Percentiles rank a stretch among this genome's conserved stretches.
Conservation (phyloP, 805 yeast genomes). For the Starmerella asiatica region DNA sequence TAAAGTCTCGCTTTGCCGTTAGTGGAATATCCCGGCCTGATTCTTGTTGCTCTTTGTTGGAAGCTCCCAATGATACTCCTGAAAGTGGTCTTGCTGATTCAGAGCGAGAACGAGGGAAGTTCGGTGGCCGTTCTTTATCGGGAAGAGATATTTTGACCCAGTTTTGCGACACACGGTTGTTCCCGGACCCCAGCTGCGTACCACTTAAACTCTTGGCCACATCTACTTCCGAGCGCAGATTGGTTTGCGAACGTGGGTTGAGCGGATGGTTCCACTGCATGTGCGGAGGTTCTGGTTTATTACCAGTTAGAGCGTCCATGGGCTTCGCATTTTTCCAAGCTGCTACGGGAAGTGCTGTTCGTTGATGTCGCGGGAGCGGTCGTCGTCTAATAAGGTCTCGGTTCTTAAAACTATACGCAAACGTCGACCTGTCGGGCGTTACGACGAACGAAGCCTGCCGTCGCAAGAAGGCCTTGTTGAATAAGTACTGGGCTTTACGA, state of each 20-base stretch:
- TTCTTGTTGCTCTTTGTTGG: too few species aligned
- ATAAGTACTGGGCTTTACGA: constrained; percentile 9
- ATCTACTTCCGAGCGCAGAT: not conserved
- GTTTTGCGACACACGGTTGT: not conserved
- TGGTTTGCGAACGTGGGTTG: not conserved
- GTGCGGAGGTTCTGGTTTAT: not conserved
- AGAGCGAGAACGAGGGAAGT: not conserved
- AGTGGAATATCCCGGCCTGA: too few species aligned
- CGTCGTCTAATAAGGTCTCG: constrained; percentile 12
- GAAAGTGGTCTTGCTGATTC: too few species aligned
- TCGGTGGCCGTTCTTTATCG: constrained; percentile 2
- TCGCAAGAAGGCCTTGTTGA: constrained; percentile 9
- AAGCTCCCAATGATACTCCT: too few species aligned
- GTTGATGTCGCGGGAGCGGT: constrained; percentile 13
- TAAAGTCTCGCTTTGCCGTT: too few species aligned
- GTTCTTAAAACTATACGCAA: constrained; percentile 10
- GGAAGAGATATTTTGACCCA: constrained; percentile 16
- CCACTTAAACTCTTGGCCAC: not conserved
- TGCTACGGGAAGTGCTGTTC: constrained; percentile 13
- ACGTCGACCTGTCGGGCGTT: constrained; percentile 17
- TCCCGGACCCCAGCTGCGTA: not conserved
- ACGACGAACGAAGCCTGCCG: constrained; percentile 19
- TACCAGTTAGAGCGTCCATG: constrained; percentile 8
- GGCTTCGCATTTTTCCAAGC: constrained; percentile 15
- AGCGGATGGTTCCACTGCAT: not conserved